Conservation (phyloP, 129 eudicot genomes). For the Dittrichia graveolens region DNA sequence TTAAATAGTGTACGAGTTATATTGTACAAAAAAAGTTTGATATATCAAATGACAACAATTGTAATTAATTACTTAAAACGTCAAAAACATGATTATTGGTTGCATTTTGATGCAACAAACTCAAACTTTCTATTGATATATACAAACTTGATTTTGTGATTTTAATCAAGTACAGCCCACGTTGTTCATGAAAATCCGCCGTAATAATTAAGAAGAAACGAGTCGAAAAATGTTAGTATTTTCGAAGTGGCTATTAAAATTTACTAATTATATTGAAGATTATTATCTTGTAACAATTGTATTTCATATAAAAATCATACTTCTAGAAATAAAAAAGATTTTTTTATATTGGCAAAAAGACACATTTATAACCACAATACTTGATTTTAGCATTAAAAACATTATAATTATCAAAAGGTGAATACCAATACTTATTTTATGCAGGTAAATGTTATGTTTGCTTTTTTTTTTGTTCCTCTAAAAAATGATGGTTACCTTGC, state of each 20-base stretch:
- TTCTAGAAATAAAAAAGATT: neutral
- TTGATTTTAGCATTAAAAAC: too few relatives aligned
- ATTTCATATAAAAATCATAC: neutral
- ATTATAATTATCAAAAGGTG: neutral
- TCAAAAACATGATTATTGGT: too few relatives aligned
- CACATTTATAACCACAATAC: too few relatives aligned
- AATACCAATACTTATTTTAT: neutral
- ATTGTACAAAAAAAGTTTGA: too few relatives aligned
- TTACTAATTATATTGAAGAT: neutral
- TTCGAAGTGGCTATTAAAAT: neutral
- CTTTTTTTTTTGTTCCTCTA: too few relatives aligned
- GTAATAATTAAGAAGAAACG: neutral
- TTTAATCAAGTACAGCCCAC: neutral
- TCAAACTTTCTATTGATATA: neutral
- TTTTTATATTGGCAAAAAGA: too few relatives aligned
- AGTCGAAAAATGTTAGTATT: neutral
- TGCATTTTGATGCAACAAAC: too few relatives aligned
- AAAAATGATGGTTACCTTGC: constrained; percentile 57
- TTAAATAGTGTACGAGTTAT: too few relatives aligned
- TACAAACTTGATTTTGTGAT: neutral
- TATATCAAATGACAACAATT: too few relatives aligned
- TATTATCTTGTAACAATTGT: neutral
- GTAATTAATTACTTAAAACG: too few relatives aligned
- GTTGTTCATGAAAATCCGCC: constrained; percentile 1
- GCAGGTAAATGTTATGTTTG: neutral